Evolutionary conservation across 768 basidiomycete species (phyloP).

Genomic region (Psilocybe sp.): DNA sequence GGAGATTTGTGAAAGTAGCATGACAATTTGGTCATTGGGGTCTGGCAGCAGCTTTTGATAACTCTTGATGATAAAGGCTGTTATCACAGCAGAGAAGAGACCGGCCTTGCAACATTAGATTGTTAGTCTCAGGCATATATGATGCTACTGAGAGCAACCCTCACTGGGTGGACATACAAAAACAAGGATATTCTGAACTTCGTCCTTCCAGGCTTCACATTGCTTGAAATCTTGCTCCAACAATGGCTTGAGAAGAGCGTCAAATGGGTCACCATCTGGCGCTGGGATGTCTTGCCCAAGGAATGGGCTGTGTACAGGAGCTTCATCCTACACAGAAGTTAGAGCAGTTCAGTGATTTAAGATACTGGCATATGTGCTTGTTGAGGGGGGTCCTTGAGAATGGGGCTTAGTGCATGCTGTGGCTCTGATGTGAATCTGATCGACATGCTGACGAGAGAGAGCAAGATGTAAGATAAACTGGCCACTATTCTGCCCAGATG

Average conservation of each 20-base stretch:
- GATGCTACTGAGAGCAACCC: background rate
- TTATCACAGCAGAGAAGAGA: slow-evolving; percentile 21
- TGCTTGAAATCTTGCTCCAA: slow-evolving; percentile 11
- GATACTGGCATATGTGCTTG: too few species aligned
- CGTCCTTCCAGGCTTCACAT: too few species aligned
- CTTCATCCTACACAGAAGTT: too few species aligned
- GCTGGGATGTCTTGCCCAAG: too few species aligned
- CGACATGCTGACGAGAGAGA: too few species aligned
- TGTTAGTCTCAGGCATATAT: background rate
- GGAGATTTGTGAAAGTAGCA: slow-evolving; percentile 5
- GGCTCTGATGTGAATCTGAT: too few species aligned
- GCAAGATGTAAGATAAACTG: too few species aligned
- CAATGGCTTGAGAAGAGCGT: slow-evolving; percentile 3
- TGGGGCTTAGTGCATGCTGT: too few species aligned
- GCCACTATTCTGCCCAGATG: too few species aligned
- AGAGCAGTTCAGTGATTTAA: too few species aligned
- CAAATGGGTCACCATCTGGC: slow-evolving; percentile 9
- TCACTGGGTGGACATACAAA: slow-evolving; percentile 13
- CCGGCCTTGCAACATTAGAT: slow-evolving; percentile 16
- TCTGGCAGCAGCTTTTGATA: slow-evolving; percentile 16
- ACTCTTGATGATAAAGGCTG: slow-evolving; percentile 20
- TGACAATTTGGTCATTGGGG: slow-evolving; percentile 8
- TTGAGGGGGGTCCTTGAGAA: too few species aligned
- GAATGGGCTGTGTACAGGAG: too few species aligned
- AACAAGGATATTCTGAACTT: slow-evolving; percentile 21